Evolutionary conservation across 2,329 filamentous ascomycete genomes (phyloP), one percentile per base, ranked within the genome.

Genomic region (Aspergillus candidus): DNA sequence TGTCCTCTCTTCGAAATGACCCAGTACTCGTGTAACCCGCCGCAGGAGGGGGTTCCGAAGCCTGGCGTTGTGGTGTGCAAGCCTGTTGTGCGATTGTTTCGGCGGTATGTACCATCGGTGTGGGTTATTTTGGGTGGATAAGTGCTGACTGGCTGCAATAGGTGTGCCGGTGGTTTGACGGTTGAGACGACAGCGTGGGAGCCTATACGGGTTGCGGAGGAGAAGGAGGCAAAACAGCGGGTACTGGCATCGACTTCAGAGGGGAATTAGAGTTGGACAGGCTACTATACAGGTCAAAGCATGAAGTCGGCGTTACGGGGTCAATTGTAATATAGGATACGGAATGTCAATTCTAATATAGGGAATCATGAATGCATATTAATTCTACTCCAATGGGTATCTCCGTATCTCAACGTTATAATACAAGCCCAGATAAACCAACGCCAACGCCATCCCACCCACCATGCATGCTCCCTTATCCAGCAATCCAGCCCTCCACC

Each of bases 111-210:
- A 11, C 3, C 29, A 18, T 29, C 18, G 41, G 7, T 41, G 18
- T 35, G 10, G n/a, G n/a, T n/a, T n/a, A n/a, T n/a, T n/a, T n/a
- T 17, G 37, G 31, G 11, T 22, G 12, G n/a, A 14, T 27, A 7
- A 27, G 22, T 49, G 34, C 38, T 51, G 45, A 49, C 46, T 39
- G 11, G 43, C 13, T 41, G 37, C 6, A 51, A 13, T 38, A 70
- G 67, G 46, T 71, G 78, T 59, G 72, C 71, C 18, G 68, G 72
- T 53, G 77, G 77, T 14, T 59, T 81, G 53, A 77, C 72, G 37
- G 76, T 82, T 11, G 80, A 83, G 61, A 83, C 79, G 30, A 83
- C 80, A 31, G 69, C 72, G 38, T 80, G 77, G 77, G 79, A 82
- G 57, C 70, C 60, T 30, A 48, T 61, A 13, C 44, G 57, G 29